phyloP scores from a whole-genome alignment of 306 rosid genomes.

The Pueraria montana region DNA sequence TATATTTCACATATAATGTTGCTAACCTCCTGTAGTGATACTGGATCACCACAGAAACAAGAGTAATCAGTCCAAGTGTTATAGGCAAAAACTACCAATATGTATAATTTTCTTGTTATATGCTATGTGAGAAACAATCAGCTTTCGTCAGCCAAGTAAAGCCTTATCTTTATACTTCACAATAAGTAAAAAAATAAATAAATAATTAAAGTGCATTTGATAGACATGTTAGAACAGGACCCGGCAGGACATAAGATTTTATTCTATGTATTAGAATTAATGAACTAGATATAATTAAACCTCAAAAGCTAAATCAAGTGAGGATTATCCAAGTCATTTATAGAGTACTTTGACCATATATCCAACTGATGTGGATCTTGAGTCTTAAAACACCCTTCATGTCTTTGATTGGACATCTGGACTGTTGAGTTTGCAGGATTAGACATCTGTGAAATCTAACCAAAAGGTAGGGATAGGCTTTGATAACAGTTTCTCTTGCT shows the following conservation, averaged over 20 bases:
- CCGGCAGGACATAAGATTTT: not conserved
- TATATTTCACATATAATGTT: not conserved
- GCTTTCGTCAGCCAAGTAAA: not conserved
- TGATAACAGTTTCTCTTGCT: not conserved
- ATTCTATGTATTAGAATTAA: not conserved
- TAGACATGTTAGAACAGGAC: not conserved
- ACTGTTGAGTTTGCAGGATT: not conserved
- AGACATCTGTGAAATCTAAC: not conserved
- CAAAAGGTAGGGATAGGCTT: not conserved
- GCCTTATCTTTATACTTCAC: not conserved
- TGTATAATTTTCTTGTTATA: not conserved
- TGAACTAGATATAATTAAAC: not conserved
- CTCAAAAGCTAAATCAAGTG: not conserved
- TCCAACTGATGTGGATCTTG: not conserved
- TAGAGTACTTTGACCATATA: not conserved
- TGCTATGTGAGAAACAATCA: slow-evolving; percentile 5
- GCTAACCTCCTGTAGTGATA: not conserved
- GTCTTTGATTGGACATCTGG: not conserved
- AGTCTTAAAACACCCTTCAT: not conserved
- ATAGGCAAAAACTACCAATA: not conserved
- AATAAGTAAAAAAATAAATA: not conserved
- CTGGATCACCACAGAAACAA: not conserved
- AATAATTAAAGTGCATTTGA: not conserved
- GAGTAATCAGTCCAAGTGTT: not conserved
- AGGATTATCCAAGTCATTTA: not conserved